Conservation (phyloP, 1,139 yeast genomes). For the Yueomyces sp. region DNA sequence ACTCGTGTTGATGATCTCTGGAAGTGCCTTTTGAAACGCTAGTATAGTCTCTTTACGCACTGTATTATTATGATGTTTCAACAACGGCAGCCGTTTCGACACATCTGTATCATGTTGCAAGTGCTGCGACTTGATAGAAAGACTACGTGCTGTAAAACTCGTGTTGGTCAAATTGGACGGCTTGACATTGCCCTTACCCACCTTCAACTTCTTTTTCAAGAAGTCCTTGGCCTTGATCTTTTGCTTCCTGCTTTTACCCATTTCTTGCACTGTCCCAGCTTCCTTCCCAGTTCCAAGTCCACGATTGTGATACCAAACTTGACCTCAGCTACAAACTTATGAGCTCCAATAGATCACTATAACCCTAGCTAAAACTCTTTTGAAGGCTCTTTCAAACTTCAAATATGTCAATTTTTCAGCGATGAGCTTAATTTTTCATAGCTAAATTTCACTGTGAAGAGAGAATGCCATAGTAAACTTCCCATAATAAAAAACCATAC, state of each 20-base stretch:
- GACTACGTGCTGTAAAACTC: conserved; percentile 64
- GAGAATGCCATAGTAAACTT: too few species aligned
- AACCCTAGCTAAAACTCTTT: too few species aligned
- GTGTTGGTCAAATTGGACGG: conserved; percentile 76
- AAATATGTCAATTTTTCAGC: too few species aligned
- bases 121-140: conserved; percentile 46
- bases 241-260: conserved; percentile 24
- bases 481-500: too few species aligned
- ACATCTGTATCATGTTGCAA: conserved; percentile 31
- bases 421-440: too few species aligned
- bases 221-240: conserved; percentile 25
- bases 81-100: conserved; percentile 46
- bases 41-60: conserved; percentile 65
- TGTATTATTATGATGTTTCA: conserved; percentile 64
- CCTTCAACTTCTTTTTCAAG: conserved; percentile 67
- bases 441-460: too few species aligned
- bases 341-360: too few species aligned
- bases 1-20: conserved; percentile 22
- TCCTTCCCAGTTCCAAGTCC: too few species aligned
- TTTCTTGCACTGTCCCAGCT: conserved; percentile 2
- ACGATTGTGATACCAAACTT: too few species aligned
- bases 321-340: too few species aligned
- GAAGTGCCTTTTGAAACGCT: conserved; percentile 37
- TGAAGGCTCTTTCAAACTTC: too few species aligned
- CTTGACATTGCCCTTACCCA: conserved; percentile 68